phyloP scores from a whole-genome alignment of 169 alveolate genomes.

The Theileria sp. region DNA sequence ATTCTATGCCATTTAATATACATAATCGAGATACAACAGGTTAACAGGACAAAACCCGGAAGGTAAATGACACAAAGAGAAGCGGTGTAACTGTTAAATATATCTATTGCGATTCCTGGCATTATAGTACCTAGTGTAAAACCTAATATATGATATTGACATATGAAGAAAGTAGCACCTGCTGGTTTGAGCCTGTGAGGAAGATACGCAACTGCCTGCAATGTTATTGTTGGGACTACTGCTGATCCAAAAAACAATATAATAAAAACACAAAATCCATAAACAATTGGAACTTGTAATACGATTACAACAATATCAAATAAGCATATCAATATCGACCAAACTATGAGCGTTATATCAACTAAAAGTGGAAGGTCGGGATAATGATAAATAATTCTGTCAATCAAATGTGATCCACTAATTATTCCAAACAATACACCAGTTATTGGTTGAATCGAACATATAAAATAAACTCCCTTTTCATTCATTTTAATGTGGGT shows the following conservation, averaged over 20 bases:
- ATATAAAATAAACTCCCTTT: conserved; percentile 71
- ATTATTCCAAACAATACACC: conserved; percentile 84
- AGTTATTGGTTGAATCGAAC: conserved; percentile 75
- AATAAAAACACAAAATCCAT: conserved; percentile 28
- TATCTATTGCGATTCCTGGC: conserved; percentile 57
- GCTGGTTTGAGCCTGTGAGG: conserved; percentile 51
- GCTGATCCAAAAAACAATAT: conserved; percentile 56
- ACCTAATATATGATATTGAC: conserved; percentile 57
- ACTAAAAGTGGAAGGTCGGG: conserved; percentile 26
- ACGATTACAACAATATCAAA: conserved; percentile 25
- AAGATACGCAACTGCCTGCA: conserved; percentile 28
- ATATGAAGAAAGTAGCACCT: conserved; percentile 57
- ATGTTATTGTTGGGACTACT: conserved; percentile 52
- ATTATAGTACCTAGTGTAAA: conserved; percentile 45
- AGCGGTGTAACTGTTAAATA: conserved; percentile 15
- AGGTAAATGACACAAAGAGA: conserved; percentile 7
- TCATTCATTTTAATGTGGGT: conserved; percentile 31
- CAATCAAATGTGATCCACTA: conserved; percentile 82
- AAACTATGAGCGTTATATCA: neutral
- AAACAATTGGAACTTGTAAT: neutral
- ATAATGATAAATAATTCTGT: conserved; percentile 76
- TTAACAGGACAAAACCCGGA: conserved; percentile 7
- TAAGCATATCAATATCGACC: neutral
- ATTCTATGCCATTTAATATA: neutral
- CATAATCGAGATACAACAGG: neutral